Evolutionary conservation across 805 yeast genomes (phyloP).

Genomic region (Sugiyamaella floridensis): DNA sequence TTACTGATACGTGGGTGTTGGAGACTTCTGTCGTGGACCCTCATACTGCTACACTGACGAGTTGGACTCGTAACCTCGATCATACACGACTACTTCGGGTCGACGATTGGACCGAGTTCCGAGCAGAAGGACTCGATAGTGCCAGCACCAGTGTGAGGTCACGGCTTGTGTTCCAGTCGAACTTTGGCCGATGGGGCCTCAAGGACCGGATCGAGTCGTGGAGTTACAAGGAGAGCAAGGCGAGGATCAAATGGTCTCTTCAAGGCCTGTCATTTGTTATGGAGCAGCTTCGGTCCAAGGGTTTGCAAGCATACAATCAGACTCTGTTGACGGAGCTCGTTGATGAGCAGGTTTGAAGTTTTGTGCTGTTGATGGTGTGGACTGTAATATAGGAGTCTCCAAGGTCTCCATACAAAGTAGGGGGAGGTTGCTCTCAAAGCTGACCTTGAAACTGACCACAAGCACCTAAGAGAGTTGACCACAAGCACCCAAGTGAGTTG

Average conservation of each 20-base stretch:
- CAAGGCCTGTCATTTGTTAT: slow-evolving; percentile 73
- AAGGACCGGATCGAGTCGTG: slow-evolving; percentile 73
- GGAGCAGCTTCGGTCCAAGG: slow-evolving; percentile 41
- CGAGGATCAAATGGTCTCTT: slow-evolving; percentile 58
- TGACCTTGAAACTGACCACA: too few relatives aligned
- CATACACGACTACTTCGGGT: slow-evolving; percentile 71
- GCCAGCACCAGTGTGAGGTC: slow-evolving; percentile 43
- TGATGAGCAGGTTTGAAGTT: background rate
- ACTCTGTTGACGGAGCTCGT: slow-evolving; percentile 5
- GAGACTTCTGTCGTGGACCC: slow-evolving; percentile 76
- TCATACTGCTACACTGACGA: slow-evolving; percentile 41
- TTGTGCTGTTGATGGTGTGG: too few relatives aligned
- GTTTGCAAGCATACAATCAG: slow-evolving; percentile 15
- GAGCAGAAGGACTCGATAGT: slow-evolving; percentile 16
- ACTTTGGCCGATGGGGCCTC: slow-evolving; percentile 55
- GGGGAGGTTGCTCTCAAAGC: too few relatives aligned
- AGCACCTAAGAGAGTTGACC: too few relatives aligned
- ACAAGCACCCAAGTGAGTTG: too few relatives aligned
- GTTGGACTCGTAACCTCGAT: slow-evolving; percentile 79
- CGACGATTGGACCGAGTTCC: slow-evolving; percentile 66
- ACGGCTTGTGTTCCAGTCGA: slow-evolving; percentile 63
- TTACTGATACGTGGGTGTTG: slow-evolving; percentile 70
- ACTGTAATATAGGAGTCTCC: too few relatives aligned
- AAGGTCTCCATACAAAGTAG: too few relatives aligned
- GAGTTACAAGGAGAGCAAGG: slow-evolving; percentile 65